Conservation (phyloP, 352 stramenopile species). For the Pythium apleroticum region DNA sequence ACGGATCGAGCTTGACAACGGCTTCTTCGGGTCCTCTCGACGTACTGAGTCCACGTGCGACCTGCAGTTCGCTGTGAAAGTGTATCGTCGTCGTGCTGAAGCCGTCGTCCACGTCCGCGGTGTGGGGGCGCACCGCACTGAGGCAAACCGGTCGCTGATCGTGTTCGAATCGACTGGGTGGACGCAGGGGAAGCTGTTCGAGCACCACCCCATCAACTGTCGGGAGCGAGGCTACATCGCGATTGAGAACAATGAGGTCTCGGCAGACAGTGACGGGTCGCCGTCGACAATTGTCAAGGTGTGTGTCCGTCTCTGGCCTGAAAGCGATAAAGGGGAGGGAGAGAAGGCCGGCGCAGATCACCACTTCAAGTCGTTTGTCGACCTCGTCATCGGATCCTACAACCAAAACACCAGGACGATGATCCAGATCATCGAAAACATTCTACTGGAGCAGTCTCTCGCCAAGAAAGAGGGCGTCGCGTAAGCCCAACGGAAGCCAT, state of each 20-base stretch:
- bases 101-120: constrained; percentile 6
- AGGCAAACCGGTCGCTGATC: neutral
- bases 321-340: neutral
- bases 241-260: neutral
- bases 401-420: neutral
- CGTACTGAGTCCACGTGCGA: neutral
- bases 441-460: neutral
- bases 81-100: neutral
- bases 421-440: constrained; percentile 1
- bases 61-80: neutral
- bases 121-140: neutral
- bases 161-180: neutral
- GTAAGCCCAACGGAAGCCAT: no score
- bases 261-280: neutral
- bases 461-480: no score
- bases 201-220: neutral
- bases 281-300: constrained; percentile 6
- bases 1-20: neutral
- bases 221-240: constrained; percentile 10
- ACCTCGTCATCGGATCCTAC: constrained; percentile 14
- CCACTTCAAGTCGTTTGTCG: constrained; percentile 6
- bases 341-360: neutral
- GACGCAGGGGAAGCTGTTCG: neutral
- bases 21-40: neutral
- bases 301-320: constrained; percentile 9